These are phyloP conservation scores for Syncephalis plumigaleata DNA, from an alignment of 371 early-diverging fungal genomes.

Conservation along the genomic window DNA sequence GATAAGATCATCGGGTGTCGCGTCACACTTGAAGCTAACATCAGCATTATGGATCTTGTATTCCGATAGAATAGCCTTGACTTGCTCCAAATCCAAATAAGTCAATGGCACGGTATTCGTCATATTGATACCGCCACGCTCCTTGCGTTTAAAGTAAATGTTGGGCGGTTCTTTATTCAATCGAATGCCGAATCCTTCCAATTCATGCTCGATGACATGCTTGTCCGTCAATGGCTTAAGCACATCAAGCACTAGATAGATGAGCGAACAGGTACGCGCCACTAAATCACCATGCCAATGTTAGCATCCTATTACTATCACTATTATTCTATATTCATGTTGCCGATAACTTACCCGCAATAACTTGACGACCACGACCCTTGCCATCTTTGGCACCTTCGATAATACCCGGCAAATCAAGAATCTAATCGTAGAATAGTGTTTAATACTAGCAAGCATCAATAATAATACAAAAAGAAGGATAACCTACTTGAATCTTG, in stretches of 20 bases:
- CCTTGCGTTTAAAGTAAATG: constrained; percentile 87
- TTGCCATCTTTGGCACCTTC: constrained; percentile 99
- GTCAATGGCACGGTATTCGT: constrained; percentile 76
- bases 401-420: constrained; percentile 82
- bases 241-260: constrained; percentile 93
- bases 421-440: no score
- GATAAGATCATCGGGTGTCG: constrained; percentile 86
- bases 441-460: constrained; percentile 7
- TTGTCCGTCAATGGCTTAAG: constrained; percentile 90
- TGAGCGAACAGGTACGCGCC: constrained; percentile 87
- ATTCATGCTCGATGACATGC: constrained; percentile 89
- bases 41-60: constrained; percentile 91
- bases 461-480: constrained; percentile 43
- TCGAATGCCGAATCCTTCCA: constrained; percentile 97
- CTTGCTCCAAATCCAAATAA: constrained; percentile 64
- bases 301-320: no score
- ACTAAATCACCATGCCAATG: no score
- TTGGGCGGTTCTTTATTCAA: constrained; percentile 94
- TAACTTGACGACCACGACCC: constrained; percentile 95
- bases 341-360: constrained; percentile 34
- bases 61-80: constrained; percentile 79
- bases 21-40: constrained; percentile 72
- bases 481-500: constrained; percentile 54
- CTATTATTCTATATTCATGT: no score
- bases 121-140: constrained; percentile 86